Base-by-base conservation (phyloP, 2,329 filamentous ascomycete species). In the Diaporthe helianthi region DNA sequence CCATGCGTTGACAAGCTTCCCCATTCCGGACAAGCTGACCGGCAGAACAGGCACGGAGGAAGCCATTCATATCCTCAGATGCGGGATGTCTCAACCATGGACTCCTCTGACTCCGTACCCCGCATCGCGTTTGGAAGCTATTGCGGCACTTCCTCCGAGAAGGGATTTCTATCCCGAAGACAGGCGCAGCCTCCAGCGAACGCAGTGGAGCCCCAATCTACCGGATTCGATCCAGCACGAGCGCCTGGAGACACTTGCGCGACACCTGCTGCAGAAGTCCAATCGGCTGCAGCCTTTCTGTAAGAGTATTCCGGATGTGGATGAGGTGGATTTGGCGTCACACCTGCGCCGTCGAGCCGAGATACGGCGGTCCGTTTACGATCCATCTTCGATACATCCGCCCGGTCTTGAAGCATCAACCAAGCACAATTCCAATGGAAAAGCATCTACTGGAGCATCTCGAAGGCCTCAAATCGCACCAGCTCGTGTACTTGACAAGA, bases 1-100 rank as follows among this genome's bases (percentile, higher is more conserved):
- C 1, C 90, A 92, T 73, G 90, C 89, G 0, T 77, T 83, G 5
- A 92, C 90, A 0, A 89, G 89, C 0, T 87, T 84, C 38, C 73
- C 84, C 0, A 44, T 91, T 0, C 84, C 86, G 0, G 90, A 92
- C 73, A 77, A 80, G 0, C 79, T 92, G 0, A 91, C 89, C 0
- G 78, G 82, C 0, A 80, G 83, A 0, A 91, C 88, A 0, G 90
- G 90, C 0, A 84, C 83, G 0, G 89, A 92, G 73, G 88, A 91
- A 75, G 84, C 87, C 0, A 69, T 89, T 0, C 76, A 81, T 2
- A 82, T 80, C 33, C 77, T 91, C 0, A 73, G 76, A 3, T 86
- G 87, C 0, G 86, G 83, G 0, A 76, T 78, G 1, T 85, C 83
- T 41, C 84, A 86, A 41, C 85, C 86, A 0, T 88, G 85, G 85